Base-by-base conservation (phyloP, 148 eudicot genomes). In the Linanthus parryae region DNA sequence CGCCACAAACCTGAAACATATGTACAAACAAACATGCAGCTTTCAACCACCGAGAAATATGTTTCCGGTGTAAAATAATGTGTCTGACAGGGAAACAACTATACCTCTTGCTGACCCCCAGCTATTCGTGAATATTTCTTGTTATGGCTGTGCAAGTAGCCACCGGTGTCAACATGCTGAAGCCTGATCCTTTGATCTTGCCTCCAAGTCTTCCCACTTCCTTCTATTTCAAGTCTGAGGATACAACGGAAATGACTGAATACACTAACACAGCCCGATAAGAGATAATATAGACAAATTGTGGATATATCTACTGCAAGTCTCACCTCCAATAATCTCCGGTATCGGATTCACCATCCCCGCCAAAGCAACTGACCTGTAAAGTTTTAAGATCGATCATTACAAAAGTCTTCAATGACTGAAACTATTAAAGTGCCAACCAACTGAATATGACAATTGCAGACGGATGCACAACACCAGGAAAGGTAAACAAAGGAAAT, bases 331-430 rank as follows among this genome's bases (percentile, higher is more conserved):
- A 86, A 37, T 74, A 51, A 64, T 86, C 95, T 20, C 95, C 90
- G 28, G 84, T 79, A 46, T 86, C 90, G 44, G 90, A 86, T 10
- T 67, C 44, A n/a, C 47, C 30, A 18, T 82, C 84, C 55, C 69
- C 74, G 29, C 95, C 95, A 61, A 64, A 85, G 73, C 95, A 82
- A 71, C 95, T 85, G n/a, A 82, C 89, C 95, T 85, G 62, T 45
- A 79, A 40, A 20, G 16, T 2, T 3, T 10, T 2, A n/a, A n/a
- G n/a, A n/a, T n/a, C n/a, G n/a, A n/a, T n/a, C n/a, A n/a, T n/a
- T n/a, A n/a, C n/a, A n/a, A n/a, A n/a, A n/a, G n/a, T n/a, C n/a
- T n/a, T n/a, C n/a, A n/a, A n/a, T n/a, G n/a, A n/a, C n/a, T n/a
- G n/a, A n/a, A n/a, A n/a, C n/a, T n/a, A n/a, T n/a, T n/a, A n/a